Percentiles rank a stretch among this genome's conserved stretches.
Conservation (phyloP, 352 stramenopile species). For the Pythium plurisporium region DNA sequence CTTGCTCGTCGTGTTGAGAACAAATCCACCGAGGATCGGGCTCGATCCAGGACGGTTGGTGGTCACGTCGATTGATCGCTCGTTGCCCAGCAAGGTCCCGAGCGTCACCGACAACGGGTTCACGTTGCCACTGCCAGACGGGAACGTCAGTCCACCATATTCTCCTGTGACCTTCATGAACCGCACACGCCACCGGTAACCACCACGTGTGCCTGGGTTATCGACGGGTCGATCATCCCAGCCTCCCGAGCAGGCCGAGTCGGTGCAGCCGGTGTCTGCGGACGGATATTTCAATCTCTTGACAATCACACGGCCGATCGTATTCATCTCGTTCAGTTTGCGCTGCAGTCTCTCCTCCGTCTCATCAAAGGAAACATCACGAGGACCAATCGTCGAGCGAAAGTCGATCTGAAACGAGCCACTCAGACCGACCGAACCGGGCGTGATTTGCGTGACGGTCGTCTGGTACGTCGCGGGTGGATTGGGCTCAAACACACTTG, state of each 20-base stretch:
- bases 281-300: constrained; percentile 87
- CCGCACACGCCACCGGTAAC: constrained; percentile 70
- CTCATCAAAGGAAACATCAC: constrained; percentile 88
- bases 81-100: constrained; percentile 36
- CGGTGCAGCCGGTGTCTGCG: constrained; percentile 40
- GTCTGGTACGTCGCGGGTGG: constrained; percentile 24
- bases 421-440: constrained; percentile 83
- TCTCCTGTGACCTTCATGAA: constrained; percentile 75
- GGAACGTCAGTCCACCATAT: constrained; percentile 67
- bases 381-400: constrained; percentile 63
- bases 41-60: constrained; percentile 46
- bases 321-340: constrained; percentile 96
- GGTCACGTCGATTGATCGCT: constrained; percentile 45
- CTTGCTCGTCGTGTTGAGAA: constrained; percentile 31
- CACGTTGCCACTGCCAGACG: constrained; percentile 73
- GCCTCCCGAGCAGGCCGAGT: constrained; percentile 70
- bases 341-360: constrained; percentile 69
- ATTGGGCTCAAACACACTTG: constrained; percentile 30
- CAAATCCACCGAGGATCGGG: constrained; percentile 51
- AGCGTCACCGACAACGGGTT: constrained; percentile 40
- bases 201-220: constrained; percentile 71
- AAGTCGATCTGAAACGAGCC: constrained; percentile 92
- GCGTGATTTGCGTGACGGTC: constrained; percentile 81
- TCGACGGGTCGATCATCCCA: constrained; percentile 87
- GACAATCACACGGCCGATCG: constrained; percentile 89